A percentile compares a stretch with the other conserved stretches of the same genome.
Evolutionary conservation across 1,139 yeast genomes (phyloP).

Genomic region (Yamadazyma buinensis): DNA sequence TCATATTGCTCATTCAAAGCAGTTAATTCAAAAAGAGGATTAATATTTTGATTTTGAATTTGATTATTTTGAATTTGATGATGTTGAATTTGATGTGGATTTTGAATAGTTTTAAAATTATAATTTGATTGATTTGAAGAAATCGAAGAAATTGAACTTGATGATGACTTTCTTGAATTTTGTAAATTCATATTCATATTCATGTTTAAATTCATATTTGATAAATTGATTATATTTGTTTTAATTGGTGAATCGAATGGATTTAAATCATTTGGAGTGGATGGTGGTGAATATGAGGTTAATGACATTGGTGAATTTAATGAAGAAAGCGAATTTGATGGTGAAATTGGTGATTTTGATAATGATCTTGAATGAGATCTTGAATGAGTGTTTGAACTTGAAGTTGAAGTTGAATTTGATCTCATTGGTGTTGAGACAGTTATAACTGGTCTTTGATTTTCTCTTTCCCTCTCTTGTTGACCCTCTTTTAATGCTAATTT

Average conservation of each 20-base stretch:
- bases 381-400: too few species aligned
- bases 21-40: conserved; percentile 40
- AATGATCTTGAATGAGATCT: background rate
- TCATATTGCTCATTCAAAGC: conserved; percentile 41
- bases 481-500: conserved; percentile 46
- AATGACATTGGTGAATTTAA: background rate
- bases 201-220: conserved; percentile 5
- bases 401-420: conserved; percentile 7
- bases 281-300: conserved; percentile 1
- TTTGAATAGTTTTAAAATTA: too few species aligned
- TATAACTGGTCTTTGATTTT: background rate
- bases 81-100: too few species aligned
- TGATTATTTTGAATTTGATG: conserved; percentile 1
- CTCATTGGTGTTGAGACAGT: background rate
- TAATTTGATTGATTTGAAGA: background rate
- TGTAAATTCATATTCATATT: background rate
- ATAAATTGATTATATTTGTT: background rate
- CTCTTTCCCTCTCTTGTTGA: conserved; percentile 16
- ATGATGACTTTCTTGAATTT: conserved; percentile 1
- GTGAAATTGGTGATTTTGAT: conserved; percentile 7
- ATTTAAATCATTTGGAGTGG: conserved; percentile 26
- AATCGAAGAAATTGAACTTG: conserved; percentile 2
- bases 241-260: conserved; percentile 1
- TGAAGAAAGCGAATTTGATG: conserved; percentile 1
- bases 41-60: conserved; percentile 17